A percentile compares a stretch with the other conserved stretches of the same genome.
These are phyloP conservation scores for Cicer bijugum DNA, from an alignment of 306 rosid genomes.

Conservation along the genomic window DNA sequence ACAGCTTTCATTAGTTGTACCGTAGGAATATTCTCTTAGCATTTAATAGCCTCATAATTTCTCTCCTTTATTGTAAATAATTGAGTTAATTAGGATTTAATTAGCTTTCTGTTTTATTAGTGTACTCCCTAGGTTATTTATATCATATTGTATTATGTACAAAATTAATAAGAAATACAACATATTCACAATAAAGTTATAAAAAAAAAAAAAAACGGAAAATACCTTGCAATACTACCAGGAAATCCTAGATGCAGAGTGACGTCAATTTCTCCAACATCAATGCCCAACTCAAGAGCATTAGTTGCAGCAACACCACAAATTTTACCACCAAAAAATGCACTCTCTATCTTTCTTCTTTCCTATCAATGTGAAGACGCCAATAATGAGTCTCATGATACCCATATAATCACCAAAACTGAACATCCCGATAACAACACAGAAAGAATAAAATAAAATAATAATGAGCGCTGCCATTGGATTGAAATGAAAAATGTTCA, in stretches of 20 bases:
- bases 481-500: constrained; percentile 25
- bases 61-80: no score
- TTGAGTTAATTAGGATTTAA: no score
- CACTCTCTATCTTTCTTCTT: constrained; percentile 87
- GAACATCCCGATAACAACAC: constrained; percentile 23
- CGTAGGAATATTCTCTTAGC: no score
- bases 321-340: constrained; percentile 81
- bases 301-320: constrained; percentile 95
- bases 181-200: neutral
- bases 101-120: no score
- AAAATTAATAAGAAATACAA: no score
- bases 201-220: neutral
- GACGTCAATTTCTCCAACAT: constrained; percentile 91
- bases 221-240: constrained; percentile 89
- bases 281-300: constrained; percentile 99
- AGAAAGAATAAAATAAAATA: neutral
- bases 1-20: no score
- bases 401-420: constrained; percentile 38
- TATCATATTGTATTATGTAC: no score
- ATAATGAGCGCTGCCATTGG: neutral
- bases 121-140: no score
- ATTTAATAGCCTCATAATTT: no score
- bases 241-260: constrained; percentile 98
- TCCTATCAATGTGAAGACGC: constrained; percentile 59
- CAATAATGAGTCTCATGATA: constrained; percentile 35